Conservation (phyloP, 768 basidiomycete species). For the Amanita exitialis region DNA sequence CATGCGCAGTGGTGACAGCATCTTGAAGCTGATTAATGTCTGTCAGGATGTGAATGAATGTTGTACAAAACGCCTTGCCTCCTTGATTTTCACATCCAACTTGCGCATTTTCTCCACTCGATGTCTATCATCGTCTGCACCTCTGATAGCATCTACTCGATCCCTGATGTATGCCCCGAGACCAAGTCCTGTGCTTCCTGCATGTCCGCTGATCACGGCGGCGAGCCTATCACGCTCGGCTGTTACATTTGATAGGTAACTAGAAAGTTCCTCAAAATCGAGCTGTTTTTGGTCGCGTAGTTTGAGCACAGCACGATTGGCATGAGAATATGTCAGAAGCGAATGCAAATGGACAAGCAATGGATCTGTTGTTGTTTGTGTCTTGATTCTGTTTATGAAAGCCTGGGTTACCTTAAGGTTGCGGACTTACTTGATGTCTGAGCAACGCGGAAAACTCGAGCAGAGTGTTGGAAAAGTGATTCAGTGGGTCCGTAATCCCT, state of each 20-base stretch:
- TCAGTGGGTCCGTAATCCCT: conserved; percentile 95
- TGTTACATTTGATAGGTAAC: conserved; percentile 89
- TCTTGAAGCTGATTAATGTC: conserved; percentile 69
- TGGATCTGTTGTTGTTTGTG: conserved; percentile 85
- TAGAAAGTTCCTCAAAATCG: conserved; percentile 95
- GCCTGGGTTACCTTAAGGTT: background rate
- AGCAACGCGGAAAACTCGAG: conserved; percentile 89
- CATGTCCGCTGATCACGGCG: conserved; percentile 83
- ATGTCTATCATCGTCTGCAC: conserved; percentile 87
- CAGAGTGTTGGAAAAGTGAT: conserved; percentile 93
- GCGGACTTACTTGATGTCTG: conserved; percentile 60
- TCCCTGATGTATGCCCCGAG: conserved; percentile 87
- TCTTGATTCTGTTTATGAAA: conserved; percentile 31
- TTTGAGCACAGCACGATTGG: conserved; percentile 90
- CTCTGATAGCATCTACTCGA: conserved; percentile 82
- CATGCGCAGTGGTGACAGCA: conserved; percentile 89
- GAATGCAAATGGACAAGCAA: conserved; percentile 88
- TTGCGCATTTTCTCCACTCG: conserved; percentile 91
- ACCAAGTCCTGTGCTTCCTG: conserved; percentile 76
- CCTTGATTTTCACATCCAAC: conserved; percentile 90
- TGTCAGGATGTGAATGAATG: conserved; percentile 5
- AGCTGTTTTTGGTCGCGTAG: conserved; percentile 97
- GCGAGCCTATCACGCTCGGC: conserved; percentile 88
- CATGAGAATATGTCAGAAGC: conserved; percentile 85
- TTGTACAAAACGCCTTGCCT: conserved; percentile 39